Base-by-base conservation (phyloP, 2,329 filamentous ascomycete species). In the Sarocladiaceae sp. region DNA sequence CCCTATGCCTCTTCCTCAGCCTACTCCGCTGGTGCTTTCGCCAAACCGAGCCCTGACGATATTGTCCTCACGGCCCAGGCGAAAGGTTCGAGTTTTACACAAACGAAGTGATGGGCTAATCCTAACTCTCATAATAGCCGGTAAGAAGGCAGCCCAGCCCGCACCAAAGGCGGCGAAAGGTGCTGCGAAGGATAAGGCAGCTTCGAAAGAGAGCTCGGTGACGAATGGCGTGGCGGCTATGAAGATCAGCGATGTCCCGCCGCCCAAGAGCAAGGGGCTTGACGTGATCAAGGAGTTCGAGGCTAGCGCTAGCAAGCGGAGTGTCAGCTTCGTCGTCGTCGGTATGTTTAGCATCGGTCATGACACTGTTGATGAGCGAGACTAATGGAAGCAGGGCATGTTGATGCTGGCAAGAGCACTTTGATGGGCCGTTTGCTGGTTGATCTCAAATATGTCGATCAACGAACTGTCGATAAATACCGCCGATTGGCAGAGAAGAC, bases 361-460 rank as follows among this genome's bases (percentile, higher is more conserved):
- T 44, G 17, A 5, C 11, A 13, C n/a, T 17, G 2, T 22, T 7
- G 10, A 50, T 26, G 29, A 42, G 15, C 53, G 42, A 53, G 44
- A 42, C 18, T 36, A 13, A 52, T n/a, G n/a, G n/a, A n/a, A n/a
- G n/a, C 65, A 90, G 91, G 94, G 13, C 94, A 99, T 66, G 94
- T 99, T 52, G 94, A 99, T 67, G 93, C 95, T 50, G 94, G 94
- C 50, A 99, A 99, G 70, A 97, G 91, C 66, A 99, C 94, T 5
- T 78, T 99, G 33, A 97, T 99, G 93, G 94, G 93, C 1, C 84
- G 94, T n/a, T 70, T 99, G 25, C 74, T 99, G 4, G 84, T 93
- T 37, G 94, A 99, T 60, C 79, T 96, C 36, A 88, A 92, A 54
- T 88, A 92, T 23, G 84, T 99, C 6, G 89, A 96, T 59, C 84